phyloP scores from a whole-genome alignment of 768 basidiomycete species.

The Tephrocybe sp. region DNA sequence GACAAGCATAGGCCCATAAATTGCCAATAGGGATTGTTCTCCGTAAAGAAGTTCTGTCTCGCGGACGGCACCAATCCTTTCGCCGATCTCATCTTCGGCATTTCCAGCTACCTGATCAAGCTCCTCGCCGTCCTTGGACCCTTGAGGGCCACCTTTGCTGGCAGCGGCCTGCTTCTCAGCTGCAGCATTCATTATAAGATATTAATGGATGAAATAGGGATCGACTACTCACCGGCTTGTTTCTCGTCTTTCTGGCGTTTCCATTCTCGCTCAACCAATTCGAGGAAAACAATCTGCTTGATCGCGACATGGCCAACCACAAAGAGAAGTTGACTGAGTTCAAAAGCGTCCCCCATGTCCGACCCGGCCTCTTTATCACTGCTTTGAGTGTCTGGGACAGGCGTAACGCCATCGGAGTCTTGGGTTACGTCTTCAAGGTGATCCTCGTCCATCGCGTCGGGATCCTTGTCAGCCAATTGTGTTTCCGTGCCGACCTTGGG shows the following conservation, averaged over 20 bases:
- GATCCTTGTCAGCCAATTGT: conserved; percentile 33
- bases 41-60: conserved; percentile 91
- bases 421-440: conserved; percentile 34
- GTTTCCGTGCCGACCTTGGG: conserved; percentile 17
- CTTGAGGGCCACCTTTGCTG: conserved; percentile 29
- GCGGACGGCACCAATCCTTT: conserved; percentile 78
- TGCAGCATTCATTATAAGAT: too few relatives aligned
- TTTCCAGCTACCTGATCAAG: conserved; percentile 97
- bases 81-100: conserved; percentile 97
- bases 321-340: conserved; percentile 91
- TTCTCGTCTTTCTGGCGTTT: conserved; percentile 94
- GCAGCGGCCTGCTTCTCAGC: conserved; percentile 60
- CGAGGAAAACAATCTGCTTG: conserved; percentile 96
- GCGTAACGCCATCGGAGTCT: conserved; percentile 26
- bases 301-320: conserved; percentile 96
- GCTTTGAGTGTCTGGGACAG: conserved; percentile 25
- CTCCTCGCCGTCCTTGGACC: conserved; percentile 74
- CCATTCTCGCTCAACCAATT: conserved; percentile 93
- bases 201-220: not conserved
- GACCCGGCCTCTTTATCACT: conserved; percentile 27
- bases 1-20: conserved; percentile 89
- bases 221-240: conserved; percentile 57
- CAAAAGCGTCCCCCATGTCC: conserved; percentile 80
- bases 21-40: conserved; percentile 71
- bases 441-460: conserved; percentile 60